Conservation (phyloP, 1,284 basidiomycete genomes). For the Schizophyllum amplum region DNA sequence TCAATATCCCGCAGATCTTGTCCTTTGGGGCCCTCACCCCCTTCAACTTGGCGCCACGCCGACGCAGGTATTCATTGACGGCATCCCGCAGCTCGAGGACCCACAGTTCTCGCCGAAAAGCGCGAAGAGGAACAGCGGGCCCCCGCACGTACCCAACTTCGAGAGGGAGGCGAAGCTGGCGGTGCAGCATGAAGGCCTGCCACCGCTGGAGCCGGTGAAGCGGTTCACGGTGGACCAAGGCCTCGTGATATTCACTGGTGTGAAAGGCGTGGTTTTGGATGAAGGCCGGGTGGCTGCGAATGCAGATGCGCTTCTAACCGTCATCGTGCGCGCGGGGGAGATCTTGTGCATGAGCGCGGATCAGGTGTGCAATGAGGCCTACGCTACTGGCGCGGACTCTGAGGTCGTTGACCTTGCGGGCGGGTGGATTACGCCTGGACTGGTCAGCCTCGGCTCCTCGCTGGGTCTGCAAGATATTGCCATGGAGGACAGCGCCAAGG, state of each 20-base stretch:
- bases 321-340: background rate
- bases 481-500: slow-evolving; percentile 56
- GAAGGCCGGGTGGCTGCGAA: background rate
- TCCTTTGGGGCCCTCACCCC: slow-evolving; percentile 70
- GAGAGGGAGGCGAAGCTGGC: slow-evolving; percentile 34
- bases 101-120: background rate
- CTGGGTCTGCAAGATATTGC: slow-evolving; percentile 56
- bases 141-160: slow-evolving; percentile 28
- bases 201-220: slow-evolving; percentile 29
- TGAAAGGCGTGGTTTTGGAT: background rate
- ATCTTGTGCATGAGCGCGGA: background rate
- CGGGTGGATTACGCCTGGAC: slow-evolving; percentile 35
- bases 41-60: slow-evolving; percentile 49
- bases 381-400: slow-evolving; percentile 3
- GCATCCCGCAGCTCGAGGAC: slow-evolving; percentile 36
- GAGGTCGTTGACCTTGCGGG: slow-evolving; percentile 26
- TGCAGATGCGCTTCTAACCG: background rate
- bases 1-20: slow-evolving; percentile 32
- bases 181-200: slow-evolving; percentile 37
- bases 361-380: background rate
- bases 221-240: background rate
- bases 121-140: background rate
- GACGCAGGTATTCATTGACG: slow-evolving; percentile 45
- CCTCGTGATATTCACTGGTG: background rate
- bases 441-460: slow-evolving; percentile 51